phyloP scores from a whole-genome alignment of 495 filamentous ascomycete genomes.

The Podospora bellae-mahoneyi region DNA sequence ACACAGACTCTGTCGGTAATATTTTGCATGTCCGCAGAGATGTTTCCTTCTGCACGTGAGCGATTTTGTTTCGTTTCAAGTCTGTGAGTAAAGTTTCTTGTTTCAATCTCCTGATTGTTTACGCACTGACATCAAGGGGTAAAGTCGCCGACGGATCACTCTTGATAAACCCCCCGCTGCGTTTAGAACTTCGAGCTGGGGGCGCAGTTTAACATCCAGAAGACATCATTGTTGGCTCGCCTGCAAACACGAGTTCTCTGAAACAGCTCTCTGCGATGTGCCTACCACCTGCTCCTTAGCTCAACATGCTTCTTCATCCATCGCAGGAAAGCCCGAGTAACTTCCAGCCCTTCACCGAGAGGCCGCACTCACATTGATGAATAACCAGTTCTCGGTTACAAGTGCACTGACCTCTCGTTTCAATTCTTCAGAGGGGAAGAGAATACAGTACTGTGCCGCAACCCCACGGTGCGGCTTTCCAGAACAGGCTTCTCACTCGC shows the following conservation, averaged over 20 bases:
- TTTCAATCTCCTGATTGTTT: constrained; percentile 20
- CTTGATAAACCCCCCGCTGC: not conserved
- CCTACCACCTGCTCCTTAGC: constrained; percentile 4
- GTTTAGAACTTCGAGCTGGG: constrained; percentile 1
- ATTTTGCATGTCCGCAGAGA: not conserved
- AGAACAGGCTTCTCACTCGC: not conserved
- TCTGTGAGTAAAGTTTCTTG: constrained; percentile 10
- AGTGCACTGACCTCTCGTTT: not conserved
- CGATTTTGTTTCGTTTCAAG: constrained; percentile 25
- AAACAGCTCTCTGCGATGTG: constrained; percentile 2
- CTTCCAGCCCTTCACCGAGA: not conserved
- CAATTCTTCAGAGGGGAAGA: not conserved
- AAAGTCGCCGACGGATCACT: not conserved
- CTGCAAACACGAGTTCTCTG: not conserved
- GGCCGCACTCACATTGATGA: no score
- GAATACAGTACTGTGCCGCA: not conserved
- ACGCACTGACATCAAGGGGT: constrained; percentile 9
- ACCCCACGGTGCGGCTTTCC: constrained; percentile 6
- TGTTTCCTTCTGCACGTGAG: constrained; percentile 4
- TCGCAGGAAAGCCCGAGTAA: not conserved
- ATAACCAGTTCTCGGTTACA: not conserved
- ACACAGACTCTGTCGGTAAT: not conserved
- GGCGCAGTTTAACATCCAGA: not conserved
- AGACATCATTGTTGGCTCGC: not conserved
- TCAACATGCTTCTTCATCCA: not conserved